A percentile compares a stretch with the other conserved stretches of the same genome.
Conservation (phyloP, 1,139 yeast genomes). For the Geotrichum fermentans region DNA sequence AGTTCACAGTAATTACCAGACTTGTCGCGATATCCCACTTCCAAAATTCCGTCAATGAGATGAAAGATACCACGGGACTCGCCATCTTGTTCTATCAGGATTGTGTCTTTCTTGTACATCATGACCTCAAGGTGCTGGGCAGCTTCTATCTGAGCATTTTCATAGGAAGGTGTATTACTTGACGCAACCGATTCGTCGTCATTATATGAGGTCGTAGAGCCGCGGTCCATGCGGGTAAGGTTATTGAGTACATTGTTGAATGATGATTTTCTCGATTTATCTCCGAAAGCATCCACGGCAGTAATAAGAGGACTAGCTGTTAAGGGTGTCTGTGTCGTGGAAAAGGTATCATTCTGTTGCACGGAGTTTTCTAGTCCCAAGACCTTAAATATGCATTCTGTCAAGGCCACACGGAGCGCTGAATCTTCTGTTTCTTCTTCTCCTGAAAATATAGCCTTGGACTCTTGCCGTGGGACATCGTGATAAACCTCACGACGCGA, state of each 20-base stretch:
- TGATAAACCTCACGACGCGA: constrained; percentile 41
- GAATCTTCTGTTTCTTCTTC: constrained; percentile 77
- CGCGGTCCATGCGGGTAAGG: constrained; percentile 12
- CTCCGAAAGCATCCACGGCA: constrained; percentile 14
- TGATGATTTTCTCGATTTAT: constrained; percentile 13
- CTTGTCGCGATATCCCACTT: constrained; percentile 47
- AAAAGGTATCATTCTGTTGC: neutral
- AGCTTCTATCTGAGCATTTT: constrained; percentile 59
- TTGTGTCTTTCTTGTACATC: constrained; percentile 50
- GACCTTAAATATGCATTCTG: constrained; percentile 67
- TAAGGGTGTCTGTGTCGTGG: constrained; percentile 3
- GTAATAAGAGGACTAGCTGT: constrained; percentile 12
- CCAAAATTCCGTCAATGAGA: constrained; percentile 71
- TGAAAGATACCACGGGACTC: constrained; percentile 71
- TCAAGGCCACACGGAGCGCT: constrained; percentile 61
- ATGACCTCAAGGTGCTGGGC: constrained; percentile 58
- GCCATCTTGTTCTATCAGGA: constrained; percentile 59
- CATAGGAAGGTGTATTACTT: constrained; percentile 31
- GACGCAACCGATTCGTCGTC: constrained; percentile 18
- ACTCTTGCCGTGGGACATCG: constrained; percentile 1
- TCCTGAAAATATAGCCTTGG: constrained; percentile 42
- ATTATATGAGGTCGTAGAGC: constrained; percentile 1
- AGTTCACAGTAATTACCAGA: constrained; percentile 41
- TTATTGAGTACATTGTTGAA: constrained; percentile 18
- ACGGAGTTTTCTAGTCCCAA: constrained; percentile 59